Conservation (phyloP, 2,329 filamentous ascomycete species). For the Xylaria sp. region DNA sequence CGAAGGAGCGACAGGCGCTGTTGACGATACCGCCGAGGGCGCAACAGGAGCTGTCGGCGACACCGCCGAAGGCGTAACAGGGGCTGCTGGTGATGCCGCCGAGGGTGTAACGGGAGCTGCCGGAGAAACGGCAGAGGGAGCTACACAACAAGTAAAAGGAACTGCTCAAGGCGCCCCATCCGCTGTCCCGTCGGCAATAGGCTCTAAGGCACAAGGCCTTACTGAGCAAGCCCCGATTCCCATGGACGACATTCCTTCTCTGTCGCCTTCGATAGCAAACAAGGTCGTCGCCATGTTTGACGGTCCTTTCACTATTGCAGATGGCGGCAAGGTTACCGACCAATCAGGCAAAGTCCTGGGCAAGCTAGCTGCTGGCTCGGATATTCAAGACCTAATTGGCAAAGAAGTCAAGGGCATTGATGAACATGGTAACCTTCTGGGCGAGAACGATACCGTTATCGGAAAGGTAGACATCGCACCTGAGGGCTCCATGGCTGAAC, state of each 20-base stretch:
- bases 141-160: slow-evolving; percentile 36
- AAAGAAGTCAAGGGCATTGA: slow-evolving; percentile 74
- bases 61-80: slow-evolving; percentile 24
- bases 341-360: slow-evolving; percentile 67
- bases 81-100: slow-evolving; percentile 34
- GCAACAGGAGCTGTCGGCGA: slow-evolving; percentile 39
- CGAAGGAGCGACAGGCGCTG: slow-evolving; percentile 40
- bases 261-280: slow-evolving; percentile 55
- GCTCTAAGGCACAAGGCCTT: slow-evolving; percentile 37
- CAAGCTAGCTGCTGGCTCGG: slow-evolving; percentile 47
- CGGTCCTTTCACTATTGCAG: slow-evolving; percentile 56
- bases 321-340: slow-evolving; percentile 66
- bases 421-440: slow-evolving; percentile 70
- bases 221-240: slow-evolving; percentile 36
- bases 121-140: slow-evolving; percentile 31
- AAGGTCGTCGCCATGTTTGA: slow-evolving; percentile 62
- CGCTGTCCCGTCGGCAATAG: slow-evolving; percentile 35
- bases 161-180: slow-evolving; percentile 35
- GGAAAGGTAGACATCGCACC: slow-evolving; percentile 67
- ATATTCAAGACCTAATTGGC: slow-evolving; percentile 58
- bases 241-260: slow-evolving; percentile 53
- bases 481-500: slow-evolving; percentile 52
- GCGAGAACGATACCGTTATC: slow-evolving; percentile 70
- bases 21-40: slow-evolving; percentile 33
- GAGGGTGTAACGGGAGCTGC: slow-evolving; percentile 41